Percentiles rank a stretch among this genome's conserved stretches.
Conservation (phyloP, 2,329 filamentous ascomycete genomes). For the Pseudophaeomoniella oleicola region DNA sequence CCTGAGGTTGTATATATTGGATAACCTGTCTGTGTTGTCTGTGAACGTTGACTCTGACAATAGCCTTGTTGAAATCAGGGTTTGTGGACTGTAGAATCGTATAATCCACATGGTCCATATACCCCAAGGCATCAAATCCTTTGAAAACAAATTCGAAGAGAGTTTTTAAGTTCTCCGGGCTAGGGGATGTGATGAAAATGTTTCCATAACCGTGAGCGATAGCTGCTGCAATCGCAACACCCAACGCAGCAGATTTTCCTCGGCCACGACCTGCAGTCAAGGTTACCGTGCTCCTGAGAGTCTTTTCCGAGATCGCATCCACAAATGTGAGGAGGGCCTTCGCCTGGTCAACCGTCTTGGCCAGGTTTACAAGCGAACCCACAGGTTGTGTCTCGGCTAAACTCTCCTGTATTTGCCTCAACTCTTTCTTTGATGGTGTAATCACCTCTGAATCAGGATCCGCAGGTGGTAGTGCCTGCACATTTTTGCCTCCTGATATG, state of each 20-base stretch:
- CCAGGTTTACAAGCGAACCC: constrained; percentile 67
- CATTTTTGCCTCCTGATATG: constrained; percentile 86
- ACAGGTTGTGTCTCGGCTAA: constrained; percentile 75
- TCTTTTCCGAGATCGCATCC: constrained; percentile 93
- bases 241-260: constrained; percentile 91
- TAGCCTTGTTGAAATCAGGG: constrained; percentile 97
- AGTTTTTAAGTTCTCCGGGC: constrained; percentile 95
- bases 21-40: constrained; percentile 92
- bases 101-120: constrained; percentile 91
- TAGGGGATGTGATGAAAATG: constrained; percentile 96
- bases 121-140: constrained; percentile 86
- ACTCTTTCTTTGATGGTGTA: constrained; percentile 54
- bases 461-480: constrained; percentile 65
- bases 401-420: constrained; percentile 76
- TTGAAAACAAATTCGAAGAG: constrained; percentile 98
- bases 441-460: constrained; percentile 61
- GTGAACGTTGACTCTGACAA: constrained; percentile 92
- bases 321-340: constrained; percentile 95
- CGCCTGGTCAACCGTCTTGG: constrained; percentile 86
- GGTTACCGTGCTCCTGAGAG: constrained; percentile 80
- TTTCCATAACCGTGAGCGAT: constrained; percentile 96
- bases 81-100: constrained; percentile 97
- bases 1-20: constrained; percentile 94
- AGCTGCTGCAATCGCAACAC: constrained; percentile 85
- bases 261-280: constrained; percentile 86